Percentiles rank a stretch among this genome's conserved stretches.
These are phyloP conservation scores for Yamadazyma spencermartinsiae DNA, from an alignment of 1,139 yeast species.

Conservation along the genomic window DNA sequence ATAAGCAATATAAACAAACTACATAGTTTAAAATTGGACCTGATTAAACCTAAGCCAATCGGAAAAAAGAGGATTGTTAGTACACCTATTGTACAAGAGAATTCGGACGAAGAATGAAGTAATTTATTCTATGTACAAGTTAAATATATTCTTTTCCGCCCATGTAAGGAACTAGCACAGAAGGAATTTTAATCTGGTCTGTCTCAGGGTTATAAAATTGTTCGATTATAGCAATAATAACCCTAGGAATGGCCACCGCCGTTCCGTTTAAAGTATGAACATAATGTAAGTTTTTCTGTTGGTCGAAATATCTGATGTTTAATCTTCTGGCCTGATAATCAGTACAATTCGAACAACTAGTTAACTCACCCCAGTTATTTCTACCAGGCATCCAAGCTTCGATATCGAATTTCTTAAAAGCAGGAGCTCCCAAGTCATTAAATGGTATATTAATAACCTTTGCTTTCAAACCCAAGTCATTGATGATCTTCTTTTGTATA, in stretches of 20 bases:
- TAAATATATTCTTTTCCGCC: constrained; percentile 48
- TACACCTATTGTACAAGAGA: constrained; percentile 22
- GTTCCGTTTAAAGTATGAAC: constrained; percentile 93
- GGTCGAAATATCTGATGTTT: constrained; percentile 55
- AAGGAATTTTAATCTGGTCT: constrained; percentile 63
- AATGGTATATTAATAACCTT: constrained; percentile 87
- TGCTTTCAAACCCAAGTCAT: constrained; percentile 73
- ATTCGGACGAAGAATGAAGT: not conserved
- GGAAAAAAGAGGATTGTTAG: constrained; percentile 32
- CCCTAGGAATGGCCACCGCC: constrained; percentile 92
- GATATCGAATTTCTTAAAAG: constrained; percentile 85
- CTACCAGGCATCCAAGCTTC: constrained; percentile 99
- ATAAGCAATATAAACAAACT: constrained; percentile 31
- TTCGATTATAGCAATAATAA: constrained; percentile 84
- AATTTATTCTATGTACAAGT: constrained; percentile 7
- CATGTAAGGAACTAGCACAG: constrained; percentile 67
- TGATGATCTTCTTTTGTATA: constrained; percentile 66
- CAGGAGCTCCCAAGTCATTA: constrained; percentile 92
- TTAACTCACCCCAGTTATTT: constrained; percentile 88
- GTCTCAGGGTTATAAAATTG: constrained; percentile 68
- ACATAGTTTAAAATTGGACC: constrained; percentile 27
- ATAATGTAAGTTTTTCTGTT: constrained; percentile 43
- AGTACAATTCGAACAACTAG: constrained; percentile 89
- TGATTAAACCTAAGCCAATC: constrained; percentile 15
- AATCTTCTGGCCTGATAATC: constrained; percentile 89